These are phyloP conservation scores for Penicillium alfredii DNA, from an alignment of 495 filamentous ascomycete genomes.

Conservation along the genomic window DNA sequence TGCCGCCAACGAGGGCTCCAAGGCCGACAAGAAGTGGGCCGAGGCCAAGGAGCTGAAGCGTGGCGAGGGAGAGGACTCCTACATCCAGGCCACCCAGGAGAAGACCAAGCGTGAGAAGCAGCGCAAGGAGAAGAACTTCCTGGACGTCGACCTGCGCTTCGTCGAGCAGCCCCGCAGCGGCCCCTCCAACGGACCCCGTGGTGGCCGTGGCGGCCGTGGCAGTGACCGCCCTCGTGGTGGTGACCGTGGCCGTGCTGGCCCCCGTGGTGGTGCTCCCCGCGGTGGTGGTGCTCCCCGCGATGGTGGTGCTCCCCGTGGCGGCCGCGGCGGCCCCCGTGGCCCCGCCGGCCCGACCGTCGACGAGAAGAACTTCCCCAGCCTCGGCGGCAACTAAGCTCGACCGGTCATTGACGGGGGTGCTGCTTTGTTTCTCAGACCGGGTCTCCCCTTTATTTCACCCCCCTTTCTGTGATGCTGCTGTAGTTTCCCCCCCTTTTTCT, in stretches of 20 bases:
- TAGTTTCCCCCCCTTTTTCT: too few relatives aligned
- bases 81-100: slow-evolving; percentile 66
- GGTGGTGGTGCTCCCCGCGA: slow-evolving; percentile 35
- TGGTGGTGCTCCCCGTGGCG: slow-evolving; percentile 30
- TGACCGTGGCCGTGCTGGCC: slow-evolving; percentile 18
- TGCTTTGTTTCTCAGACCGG: too few relatives aligned
- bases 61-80: slow-evolving; percentile 65
- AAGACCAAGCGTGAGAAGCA: slow-evolving; percentile 84
- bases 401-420: too few relatives aligned
- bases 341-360: slow-evolving; percentile 38
- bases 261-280: slow-evolving; percentile 28
- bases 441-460: too few relatives aligned
- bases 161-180: slow-evolving; percentile 53
- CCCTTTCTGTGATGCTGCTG: too few relatives aligned
- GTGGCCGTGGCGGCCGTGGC: slow-evolving; percentile 27
- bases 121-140: slow-evolving; percentile 83
- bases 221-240: slow-evolving; percentile 30
- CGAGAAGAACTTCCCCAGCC: slow-evolving; percentile 49
- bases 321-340: slow-evolving; percentile 31
- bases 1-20: slow-evolving; percentile 83
- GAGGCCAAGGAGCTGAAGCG: slow-evolving; percentile 70
- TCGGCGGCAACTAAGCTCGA: slow-evolving; percentile 43
- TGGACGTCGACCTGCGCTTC: slow-evolving; percentile 81
- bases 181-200: slow-evolving; percentile 26
- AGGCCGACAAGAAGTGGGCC: slow-evolving; percentile 86